These are phyloP conservation scores for Cinnamomum micranthum DNA, from an alignment of 164 flowering plant species.

Conservation along the genomic window DNA sequence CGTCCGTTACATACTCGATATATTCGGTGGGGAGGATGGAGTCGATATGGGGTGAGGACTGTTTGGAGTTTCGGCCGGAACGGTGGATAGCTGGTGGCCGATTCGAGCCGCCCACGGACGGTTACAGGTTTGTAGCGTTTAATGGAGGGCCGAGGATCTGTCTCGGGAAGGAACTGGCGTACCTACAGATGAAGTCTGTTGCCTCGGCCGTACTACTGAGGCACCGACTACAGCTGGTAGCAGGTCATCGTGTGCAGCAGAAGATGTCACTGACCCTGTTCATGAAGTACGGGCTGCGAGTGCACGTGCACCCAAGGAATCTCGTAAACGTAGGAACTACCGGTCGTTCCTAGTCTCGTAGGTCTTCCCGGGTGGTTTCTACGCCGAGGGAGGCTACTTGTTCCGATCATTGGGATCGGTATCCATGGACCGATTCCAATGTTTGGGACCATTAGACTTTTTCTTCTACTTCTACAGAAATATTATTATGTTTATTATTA, in stretches of 20 bases:
- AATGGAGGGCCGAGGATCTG: constrained; percentile 85
- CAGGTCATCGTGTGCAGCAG: constrained; percentile 81
- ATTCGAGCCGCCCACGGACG: constrained; percentile 67
- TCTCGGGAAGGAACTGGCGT: constrained; percentile 85
- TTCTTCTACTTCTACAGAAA: too few relatives aligned
- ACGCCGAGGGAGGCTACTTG: too few relatives aligned
- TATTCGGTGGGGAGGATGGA: constrained; percentile 85
- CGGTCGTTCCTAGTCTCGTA: neutral
- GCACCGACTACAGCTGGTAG: constrained; percentile 53
- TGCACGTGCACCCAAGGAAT: constrained; percentile 43
- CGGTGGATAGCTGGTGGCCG: constrained; percentile 64
- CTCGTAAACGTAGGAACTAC: constrained; percentile 9
- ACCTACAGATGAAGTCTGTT: constrained; percentile 87
- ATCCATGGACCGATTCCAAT: too few relatives aligned
- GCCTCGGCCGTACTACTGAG: constrained; percentile 72
- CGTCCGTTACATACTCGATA: constrained; percentile 70
- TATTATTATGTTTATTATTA: too few relatives aligned
- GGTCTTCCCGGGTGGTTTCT: too few relatives aligned
- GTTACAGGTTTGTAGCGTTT: constrained; percentile 70
- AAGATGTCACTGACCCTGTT: constrained; percentile 87
- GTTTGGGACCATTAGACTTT: too few relatives aligned
- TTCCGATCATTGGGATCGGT: too few relatives aligned
- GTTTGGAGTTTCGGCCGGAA: constrained; percentile 77
- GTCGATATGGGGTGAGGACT: constrained; percentile 80
- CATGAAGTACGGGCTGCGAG: constrained; percentile 80